phyloP scores from a whole-genome alignment of 2,329 filamentous ascomycete genomes.

The Trichoderma guizhouense region DNA sequence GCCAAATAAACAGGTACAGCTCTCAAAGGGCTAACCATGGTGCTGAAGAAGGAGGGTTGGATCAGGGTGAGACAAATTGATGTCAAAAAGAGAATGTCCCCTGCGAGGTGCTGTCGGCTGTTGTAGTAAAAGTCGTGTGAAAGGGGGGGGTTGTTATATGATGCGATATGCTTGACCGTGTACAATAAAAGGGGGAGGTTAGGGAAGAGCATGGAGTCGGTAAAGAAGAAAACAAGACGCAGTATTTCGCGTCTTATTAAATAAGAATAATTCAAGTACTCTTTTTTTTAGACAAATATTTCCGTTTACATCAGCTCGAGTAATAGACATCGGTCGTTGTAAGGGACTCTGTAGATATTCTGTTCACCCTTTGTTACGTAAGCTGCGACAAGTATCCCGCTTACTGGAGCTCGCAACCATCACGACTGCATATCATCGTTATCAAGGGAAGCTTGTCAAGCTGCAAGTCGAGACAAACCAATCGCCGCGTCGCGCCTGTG shows the following conservation, averaged over 20 bases:
- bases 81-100: neutral
- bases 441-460: neutral
- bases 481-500: slow-evolving; percentile 8
- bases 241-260: neutral
- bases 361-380: slow-evolving; percentile 1
- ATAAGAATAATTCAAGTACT: neutral
- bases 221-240: neutral
- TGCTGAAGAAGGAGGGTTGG: neutral
- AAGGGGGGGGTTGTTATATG: neutral
- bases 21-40: neutral
- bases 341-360: neutral
- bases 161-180: slow-evolving; percentile 3
- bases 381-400: neutral
- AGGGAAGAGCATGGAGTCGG: neutral
- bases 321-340: neutral
- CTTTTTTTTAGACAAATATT: neutral
- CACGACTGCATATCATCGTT: neutral
- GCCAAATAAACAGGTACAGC: slow-evolving; percentile 65
- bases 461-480: neutral
- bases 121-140: neutral
- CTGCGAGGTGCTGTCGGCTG: neutral
- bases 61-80: neutral
- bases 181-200: slow-evolving; percentile 5
- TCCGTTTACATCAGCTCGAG: neutral
- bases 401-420: neutral